Base-by-base conservation (phyloP, 1,284 basidiomycete genomes). In the Leucoagaricus sp. region DNA sequence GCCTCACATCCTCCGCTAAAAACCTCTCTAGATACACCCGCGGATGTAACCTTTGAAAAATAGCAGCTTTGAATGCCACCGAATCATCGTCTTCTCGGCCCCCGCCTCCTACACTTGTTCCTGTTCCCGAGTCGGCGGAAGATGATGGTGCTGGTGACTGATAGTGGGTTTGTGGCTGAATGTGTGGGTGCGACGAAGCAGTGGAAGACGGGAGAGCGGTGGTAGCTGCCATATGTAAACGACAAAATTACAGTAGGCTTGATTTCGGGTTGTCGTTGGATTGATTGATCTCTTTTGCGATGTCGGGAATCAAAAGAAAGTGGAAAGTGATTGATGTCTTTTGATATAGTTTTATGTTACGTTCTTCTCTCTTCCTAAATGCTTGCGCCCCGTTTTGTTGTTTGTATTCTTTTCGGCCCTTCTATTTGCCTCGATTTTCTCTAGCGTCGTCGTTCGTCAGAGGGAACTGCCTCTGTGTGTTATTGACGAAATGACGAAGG, bases 1-100 rank as follows among this genome's bases (percentile, higher is more conserved):
- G 90, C 44, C 93, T 72, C 47, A 89, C 77, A 1, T 82, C 77
- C 65, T 93, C 85, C 6, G 80, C 75, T 19, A 94, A 70, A 69
- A 93, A 95, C 25, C 89, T 80, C 65, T 91, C 85, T 46, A 94
- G 82, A 69, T 94, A 95, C 21, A 85, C 80, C 42, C 82, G 81
- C 0, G 93, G 93, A 66, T 94, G 91, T 1, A 96, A 78, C 4
- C 91, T 84, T 67, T 92, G 87, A 72, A 93, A 95, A 9, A 88
- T 85, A 1, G 84, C 79, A 0, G 88, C 87, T 66, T 84, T 84
- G 40, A 84, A 73, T 6, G 71, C 64, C 53, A 73, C 72, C 47
- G 68, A 64, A 45, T 72, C 68, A 48, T 29, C 10, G 19, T 17
- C 46, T 33, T n/a, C 29, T 15, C 28, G 13, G 15, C 25, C 17